These are phyloP conservation scores for Pilatotrama ljubarskyi DNA, from an alignment of 768 basidiomycete genomes.

Conservation along the genomic window DNA sequence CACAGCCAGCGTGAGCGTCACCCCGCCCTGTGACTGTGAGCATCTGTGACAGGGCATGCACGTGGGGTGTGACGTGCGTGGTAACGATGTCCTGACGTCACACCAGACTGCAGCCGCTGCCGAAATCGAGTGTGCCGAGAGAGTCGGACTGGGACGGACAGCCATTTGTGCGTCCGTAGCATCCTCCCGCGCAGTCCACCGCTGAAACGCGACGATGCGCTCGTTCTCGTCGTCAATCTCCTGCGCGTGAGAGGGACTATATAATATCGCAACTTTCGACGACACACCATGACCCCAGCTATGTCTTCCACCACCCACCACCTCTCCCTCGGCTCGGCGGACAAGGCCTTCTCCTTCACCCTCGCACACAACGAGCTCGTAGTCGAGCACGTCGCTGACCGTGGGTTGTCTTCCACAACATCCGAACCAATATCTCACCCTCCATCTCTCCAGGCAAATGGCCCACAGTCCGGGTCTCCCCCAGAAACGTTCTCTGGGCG, in stretches of 20 bases:
- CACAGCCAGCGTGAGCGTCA: neutral
- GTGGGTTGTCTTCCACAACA: constrained; percentile 11
- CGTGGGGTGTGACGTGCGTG: too few relatives aligned
- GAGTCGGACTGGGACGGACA: too few relatives aligned
- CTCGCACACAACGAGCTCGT: constrained; percentile 31
- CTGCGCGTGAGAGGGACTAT: neutral
- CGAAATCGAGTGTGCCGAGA: neutral
- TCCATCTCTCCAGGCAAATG: constrained; percentile 23
- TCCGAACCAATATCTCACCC: neutral
- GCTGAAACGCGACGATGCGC: neutral
- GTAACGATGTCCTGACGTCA: neutral
- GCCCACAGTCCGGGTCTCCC: constrained; percentile 34
- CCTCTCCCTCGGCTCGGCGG: constrained; percentile 10
- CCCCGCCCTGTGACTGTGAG: too few relatives aligned
- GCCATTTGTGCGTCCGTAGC: too few relatives aligned
- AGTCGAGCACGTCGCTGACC: constrained; percentile 26
- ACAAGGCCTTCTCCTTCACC: constrained; percentile 25
- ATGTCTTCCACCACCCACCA: constrained; percentile 10
- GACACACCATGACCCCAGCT: neutral
- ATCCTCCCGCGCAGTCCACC: neutral
- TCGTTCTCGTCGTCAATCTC: neutral
- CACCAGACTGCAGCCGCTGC: neutral
- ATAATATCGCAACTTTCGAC: neutral
- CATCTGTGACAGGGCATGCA: too few relatives aligned
- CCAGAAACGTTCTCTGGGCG: constrained; percentile 58